phyloP scores from a whole-genome alignment of 768 basidiomycete species.

The Leccinum barrowsii region DNA sequence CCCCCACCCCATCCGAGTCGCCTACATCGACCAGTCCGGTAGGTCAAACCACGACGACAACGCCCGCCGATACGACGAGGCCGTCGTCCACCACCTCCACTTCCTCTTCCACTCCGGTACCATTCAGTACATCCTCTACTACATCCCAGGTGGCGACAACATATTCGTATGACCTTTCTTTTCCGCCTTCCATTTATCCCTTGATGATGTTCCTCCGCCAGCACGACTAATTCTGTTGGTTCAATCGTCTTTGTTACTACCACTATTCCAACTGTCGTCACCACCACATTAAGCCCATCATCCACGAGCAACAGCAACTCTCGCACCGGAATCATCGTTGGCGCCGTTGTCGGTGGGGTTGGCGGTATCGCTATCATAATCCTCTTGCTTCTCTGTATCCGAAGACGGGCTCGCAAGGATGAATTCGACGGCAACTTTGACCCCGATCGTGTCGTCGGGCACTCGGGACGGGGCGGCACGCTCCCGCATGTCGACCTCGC shows the following conservation, averaged over 20 bases:
- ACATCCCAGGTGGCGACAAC: slow-evolving; percentile 20
- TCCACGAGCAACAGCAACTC: neutral
- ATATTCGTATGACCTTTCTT: slow-evolving; percentile 12
- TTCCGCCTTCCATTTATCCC: neutral
- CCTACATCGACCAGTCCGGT: neutral
- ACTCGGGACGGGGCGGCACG: slow-evolving; percentile 19
- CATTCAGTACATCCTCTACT: slow-evolving; percentile 2
- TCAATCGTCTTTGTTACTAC: slow-evolving; percentile 21
- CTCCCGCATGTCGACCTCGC: slow-evolving; percentile 27
- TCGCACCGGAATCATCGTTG: slow-evolving; percentile 44
- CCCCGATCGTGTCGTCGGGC: slow-evolving; percentile 39
- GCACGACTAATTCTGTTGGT: slow-evolving; percentile 23
- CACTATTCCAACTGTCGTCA: slow-evolving; percentile 9
- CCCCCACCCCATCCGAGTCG: neutral
- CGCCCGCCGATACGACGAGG: neutral
- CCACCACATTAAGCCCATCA: slow-evolving; percentile 9
- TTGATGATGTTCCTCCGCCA: neutral
- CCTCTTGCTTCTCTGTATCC: slow-evolving; percentile 30
- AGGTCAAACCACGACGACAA: neutral
- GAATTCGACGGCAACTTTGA: slow-evolving; percentile 52
- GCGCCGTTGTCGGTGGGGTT: slow-evolving; percentile 51
- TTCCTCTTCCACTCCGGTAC: neutral
- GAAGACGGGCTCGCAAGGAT: slow-evolving; percentile 24
- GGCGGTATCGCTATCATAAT: slow-evolving; percentile 26
- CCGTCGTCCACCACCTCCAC: neutral